These are phyloP conservation scores for Candolleomyces aberdarensis DNA, from an alignment of 768 basidiomycete species.

Conservation along the genomic window DNA sequence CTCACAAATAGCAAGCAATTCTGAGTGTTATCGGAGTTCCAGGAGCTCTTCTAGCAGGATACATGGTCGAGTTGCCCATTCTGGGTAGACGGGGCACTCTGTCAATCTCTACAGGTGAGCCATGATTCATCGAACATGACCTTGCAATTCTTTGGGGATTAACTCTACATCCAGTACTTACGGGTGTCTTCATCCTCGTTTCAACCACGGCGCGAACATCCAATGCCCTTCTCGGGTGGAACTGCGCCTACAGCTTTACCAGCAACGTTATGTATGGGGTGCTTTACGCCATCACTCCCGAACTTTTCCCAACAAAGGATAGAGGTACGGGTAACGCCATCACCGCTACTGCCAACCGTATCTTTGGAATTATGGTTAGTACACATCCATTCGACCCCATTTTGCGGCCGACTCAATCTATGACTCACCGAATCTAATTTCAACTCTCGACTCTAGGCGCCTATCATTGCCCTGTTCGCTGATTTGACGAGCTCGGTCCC, in stretches of 20 bases:
- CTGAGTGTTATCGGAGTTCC: conserved; percentile 67
- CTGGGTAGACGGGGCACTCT: conserved; percentile 69
- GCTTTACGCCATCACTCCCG: conserved; percentile 65
- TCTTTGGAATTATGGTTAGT: conserved; percentile 72
- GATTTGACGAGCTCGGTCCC: conserved; percentile 61
- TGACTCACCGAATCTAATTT: too few species aligned
- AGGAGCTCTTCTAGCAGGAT: conserved; percentile 69
- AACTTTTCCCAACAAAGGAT: conserved; percentile 70
- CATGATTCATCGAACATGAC: conserved; percentile 16
- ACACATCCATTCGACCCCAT: background rate
- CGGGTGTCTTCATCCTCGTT: conserved; percentile 71
- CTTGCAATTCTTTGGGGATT: conserved; percentile 21
- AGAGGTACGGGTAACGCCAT: conserved; percentile 73
- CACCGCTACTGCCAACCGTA: conserved; percentile 57
- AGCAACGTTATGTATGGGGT: conserved; percentile 74
- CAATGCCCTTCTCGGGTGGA: conserved; percentile 71
- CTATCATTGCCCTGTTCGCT: conserved; percentile 66
- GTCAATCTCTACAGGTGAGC: conserved; percentile 57
- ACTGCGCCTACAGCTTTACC: conserved; percentile 67
- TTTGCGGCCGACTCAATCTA: background rate
- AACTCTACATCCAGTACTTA: conserved; percentile 48
- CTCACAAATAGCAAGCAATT: conserved; percentile 56
- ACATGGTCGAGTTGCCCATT: conserved; percentile 61
- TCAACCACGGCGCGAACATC: conserved; percentile 73
- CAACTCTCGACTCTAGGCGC: conserved; percentile 43